Conservation (phyloP, 2,329 filamentous ascomycete genomes). For the Penicillium nordicum region DNA sequence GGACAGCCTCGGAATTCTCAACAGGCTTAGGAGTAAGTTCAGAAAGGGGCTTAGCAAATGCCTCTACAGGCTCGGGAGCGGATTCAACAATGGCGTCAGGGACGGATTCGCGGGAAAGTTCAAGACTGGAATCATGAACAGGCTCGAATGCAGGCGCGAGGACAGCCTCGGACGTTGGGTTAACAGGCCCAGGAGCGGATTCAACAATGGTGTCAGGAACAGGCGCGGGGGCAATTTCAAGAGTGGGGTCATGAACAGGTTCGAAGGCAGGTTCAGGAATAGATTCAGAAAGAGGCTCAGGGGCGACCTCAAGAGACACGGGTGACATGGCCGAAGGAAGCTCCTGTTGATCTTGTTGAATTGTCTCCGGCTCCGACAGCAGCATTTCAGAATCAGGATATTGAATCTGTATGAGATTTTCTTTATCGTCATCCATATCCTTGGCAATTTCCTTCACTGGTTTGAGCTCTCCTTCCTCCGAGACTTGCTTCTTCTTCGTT, state of each 20-base stretch:
- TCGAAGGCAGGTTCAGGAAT: not conserved
- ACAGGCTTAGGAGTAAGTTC: constrained; percentile 1
- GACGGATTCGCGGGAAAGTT: constrained; percentile 3
- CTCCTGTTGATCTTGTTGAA: constrained; percentile 10
- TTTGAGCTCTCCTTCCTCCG: constrained; percentile 12
- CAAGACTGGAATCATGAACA: not conserved
- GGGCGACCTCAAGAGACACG: not conserved
- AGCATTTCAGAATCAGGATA: constrained; percentile 1
- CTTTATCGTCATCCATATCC: constrained; percentile 26
- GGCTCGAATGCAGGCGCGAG: not conserved
- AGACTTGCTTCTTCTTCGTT: constrained; percentile 25
- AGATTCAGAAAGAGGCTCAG: constrained; percentile 12
- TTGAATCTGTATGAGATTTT: constrained; percentile 26
- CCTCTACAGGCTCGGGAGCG: not conserved
- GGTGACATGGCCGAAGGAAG: not conserved
- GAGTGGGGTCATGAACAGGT: not conserved
- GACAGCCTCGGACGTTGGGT: not conserved
- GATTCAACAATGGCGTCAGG: constrained; percentile 9
- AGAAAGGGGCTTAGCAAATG: constrained; percentile 7
- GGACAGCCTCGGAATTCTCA: not conserved
- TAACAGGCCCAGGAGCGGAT: not conserved
- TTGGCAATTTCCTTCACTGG: constrained; percentile 11
- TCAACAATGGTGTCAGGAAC: constrained; percentile 11
- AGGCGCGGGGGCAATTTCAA: constrained; percentile 1
- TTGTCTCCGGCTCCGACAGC: constrained; percentile 9